A percentile compares a stretch with the other conserved stretches of the same genome.
Evolutionary conservation across 2,329 filamentous ascomycete species (phyloP).

Genomic region (Hymenoscyphus linearis): DNA sequence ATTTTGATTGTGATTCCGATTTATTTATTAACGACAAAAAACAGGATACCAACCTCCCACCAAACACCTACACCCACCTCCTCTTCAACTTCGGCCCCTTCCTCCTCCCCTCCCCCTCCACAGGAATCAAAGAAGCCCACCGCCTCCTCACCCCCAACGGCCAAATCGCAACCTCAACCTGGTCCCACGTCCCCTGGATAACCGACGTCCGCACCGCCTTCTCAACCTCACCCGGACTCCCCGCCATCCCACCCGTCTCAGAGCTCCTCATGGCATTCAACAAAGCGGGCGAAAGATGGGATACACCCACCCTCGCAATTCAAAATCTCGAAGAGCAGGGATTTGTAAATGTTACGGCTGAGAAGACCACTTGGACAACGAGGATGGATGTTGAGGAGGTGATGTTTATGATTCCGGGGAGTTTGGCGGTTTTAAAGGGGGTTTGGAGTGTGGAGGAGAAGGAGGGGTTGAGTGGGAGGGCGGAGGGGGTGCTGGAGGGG

Average conservation of each 20-base stretch:
- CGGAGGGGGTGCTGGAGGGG: not conserved
- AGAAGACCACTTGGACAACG: not conserved
- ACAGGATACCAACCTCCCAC: not conserved
- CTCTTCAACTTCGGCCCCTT: not conserved
- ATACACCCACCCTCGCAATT: not conserved
- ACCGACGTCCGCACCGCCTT: not conserved
- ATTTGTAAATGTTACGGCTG: not conserved
- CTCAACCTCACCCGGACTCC: not conserved
- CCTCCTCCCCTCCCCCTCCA: not conserved
- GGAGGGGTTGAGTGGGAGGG: not conserved
- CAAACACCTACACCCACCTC: not conserved
- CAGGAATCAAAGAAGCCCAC: not conserved
- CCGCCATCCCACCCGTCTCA: not conserved
- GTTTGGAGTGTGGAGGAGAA: not conserved
- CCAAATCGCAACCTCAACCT: not conserved
- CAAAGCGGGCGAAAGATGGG: not conserved
- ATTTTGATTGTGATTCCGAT: not conserved
- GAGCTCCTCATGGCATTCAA: not conserved
- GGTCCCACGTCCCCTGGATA: not conserved
- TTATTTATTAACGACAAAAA: too few relatives aligned
- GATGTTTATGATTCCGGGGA: not conserved
- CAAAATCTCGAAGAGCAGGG: not conserved
- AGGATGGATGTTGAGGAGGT: not conserved
- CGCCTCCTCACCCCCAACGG: not conserved
- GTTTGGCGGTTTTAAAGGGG: not conserved